phyloP scores from a whole-genome alignment of 2,329 filamentous ascomycete genomes.

The Cryphonectria parasitica region DNA sequence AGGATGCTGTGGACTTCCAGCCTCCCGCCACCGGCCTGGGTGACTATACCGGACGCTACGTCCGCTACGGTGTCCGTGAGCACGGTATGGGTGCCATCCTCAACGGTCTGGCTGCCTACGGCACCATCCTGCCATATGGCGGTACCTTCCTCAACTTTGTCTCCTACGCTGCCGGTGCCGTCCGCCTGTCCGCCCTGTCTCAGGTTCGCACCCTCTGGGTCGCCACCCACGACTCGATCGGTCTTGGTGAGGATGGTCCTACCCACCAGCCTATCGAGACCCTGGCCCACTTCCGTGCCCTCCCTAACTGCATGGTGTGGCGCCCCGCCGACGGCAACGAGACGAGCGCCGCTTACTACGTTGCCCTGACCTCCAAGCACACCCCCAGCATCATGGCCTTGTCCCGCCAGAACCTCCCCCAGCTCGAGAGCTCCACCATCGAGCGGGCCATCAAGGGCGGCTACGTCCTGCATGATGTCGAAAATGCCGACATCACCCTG shows the following conservation, averaged over 20 bases:
- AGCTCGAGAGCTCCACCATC: conserved; percentile 91
- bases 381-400: conserved; percentile 93
- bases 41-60: conserved; percentile 87
- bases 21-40: conserved; percentile 83
- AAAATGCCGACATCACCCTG: conserved; percentile 84
- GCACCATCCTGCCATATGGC: conserved; percentile 88
- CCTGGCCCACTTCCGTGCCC: conserved; percentile 94
- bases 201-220: conserved; percentile 92
- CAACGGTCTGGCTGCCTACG: conserved; percentile 95
- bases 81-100: conserved; percentile 91
- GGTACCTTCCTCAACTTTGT: conserved; percentile 99
- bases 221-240: conserved; percentile 98
- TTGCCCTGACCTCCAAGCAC: conserved; percentile 84
- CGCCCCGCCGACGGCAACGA: conserved; percentile 98
- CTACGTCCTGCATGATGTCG: conserved; percentile 84
- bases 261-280: conserved; percentile 99
- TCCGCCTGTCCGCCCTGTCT: conserved; percentile 91
- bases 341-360: conserved; percentile 96
- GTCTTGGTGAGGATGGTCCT: conserved; percentile 96
- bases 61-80: conserved; percentile 90
- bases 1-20: conserved; percentile 97
- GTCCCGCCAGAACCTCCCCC: conserved; percentile 96
- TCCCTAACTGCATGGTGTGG: conserved; percentile 99
- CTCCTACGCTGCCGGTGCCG: conserved; percentile 92
- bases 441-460: conserved; percentile 92